phyloP scores from a whole-genome alignment of 352 stramenopile species.

The Globisporangium nagaii region DNA sequence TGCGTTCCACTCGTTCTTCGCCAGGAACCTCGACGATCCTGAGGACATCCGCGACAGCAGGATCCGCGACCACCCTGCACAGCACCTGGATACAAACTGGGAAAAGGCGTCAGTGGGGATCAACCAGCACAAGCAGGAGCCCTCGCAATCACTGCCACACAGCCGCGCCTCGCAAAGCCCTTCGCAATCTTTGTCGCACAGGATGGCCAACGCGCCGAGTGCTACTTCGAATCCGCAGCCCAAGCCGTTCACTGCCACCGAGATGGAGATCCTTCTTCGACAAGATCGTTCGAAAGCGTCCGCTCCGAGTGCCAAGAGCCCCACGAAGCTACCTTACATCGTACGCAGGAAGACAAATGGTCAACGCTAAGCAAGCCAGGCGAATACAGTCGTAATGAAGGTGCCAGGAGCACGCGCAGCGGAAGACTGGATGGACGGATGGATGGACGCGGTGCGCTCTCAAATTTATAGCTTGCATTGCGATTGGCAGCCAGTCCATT shows the following conservation, averaged over 20 bases:
- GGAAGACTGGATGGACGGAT: background rate
- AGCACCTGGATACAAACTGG: background rate
- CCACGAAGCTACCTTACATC: constrained; percentile 40
- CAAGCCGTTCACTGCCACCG: constrained; percentile 4
- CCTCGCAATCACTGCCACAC: background rate
- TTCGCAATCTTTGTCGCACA: background rate
- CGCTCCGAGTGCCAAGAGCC: constrained; percentile 1
- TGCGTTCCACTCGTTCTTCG: constrained; percentile 48
- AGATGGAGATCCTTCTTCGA: constrained; percentile 8
- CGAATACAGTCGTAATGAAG: background rate
- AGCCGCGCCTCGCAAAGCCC: background rate
- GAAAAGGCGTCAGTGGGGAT: background rate
- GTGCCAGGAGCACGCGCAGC: background rate
- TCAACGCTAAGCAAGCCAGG: background rate
- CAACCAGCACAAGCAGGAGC: background rate
- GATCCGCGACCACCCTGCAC: background rate
- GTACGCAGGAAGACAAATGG: constrained; percentile 22
- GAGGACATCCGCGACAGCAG: background rate
- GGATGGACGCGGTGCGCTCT: background rate
- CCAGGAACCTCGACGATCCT: constrained; percentile 9
- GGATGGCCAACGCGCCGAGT: background rate
- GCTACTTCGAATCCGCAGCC: background rate
- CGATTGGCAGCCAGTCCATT: background rate
- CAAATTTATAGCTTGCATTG: background rate
- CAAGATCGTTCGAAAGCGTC: constrained; percentile 2